phyloP scores from a whole-genome alignment of 192 early-diverging fungal species.

The Coemansia sp. region DNA sequence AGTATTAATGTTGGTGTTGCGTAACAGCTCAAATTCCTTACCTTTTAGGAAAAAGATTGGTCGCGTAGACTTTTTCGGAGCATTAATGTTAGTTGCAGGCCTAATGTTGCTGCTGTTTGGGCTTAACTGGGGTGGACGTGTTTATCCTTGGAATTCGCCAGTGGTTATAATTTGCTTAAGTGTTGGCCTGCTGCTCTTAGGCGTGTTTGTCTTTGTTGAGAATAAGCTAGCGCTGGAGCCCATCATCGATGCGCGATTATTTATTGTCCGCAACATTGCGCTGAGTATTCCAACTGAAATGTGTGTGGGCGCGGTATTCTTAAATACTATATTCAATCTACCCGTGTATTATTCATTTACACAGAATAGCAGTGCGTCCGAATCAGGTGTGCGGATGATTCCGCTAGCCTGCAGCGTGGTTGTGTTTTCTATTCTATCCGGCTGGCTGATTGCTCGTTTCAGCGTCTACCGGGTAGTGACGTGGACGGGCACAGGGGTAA shows the following conservation, averaged over 20 bases:
- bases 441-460: conserved; percentile 46
- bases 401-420: conserved; percentile 47
- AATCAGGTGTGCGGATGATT: conserved; percentile 46
- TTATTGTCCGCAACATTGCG: conserved; percentile 61
- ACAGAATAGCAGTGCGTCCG: conserved; percentile 46
- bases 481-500: conserved; percentile 33
- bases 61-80: conserved; percentile 63
- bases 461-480: conserved; percentile 40
- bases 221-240: conserved; percentile 69
- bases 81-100: conserved; percentile 58
- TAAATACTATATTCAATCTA: conserved; percentile 51
- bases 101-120: conserved; percentile 66
- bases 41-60: conserved; percentile 43
- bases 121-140: conserved; percentile 69
- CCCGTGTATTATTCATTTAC: conserved; percentile 53
- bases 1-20: conserved; percentile 54
- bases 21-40: conserved; percentile 47
- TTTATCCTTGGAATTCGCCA: conserved; percentile 67
- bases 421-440: conserved; percentile 37
- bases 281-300: conserved; percentile 44
- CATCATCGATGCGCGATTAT: conserved; percentile 68
- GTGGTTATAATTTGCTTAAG: conserved; percentile 59
- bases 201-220: conserved; percentile 67
- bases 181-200: conserved; percentile 56
- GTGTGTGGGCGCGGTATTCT: conserved; percentile 50